Evolutionary conservation across 2,329 filamentous ascomycete species (phyloP).

Genomic region (Grosmannia clavigera): DNA sequence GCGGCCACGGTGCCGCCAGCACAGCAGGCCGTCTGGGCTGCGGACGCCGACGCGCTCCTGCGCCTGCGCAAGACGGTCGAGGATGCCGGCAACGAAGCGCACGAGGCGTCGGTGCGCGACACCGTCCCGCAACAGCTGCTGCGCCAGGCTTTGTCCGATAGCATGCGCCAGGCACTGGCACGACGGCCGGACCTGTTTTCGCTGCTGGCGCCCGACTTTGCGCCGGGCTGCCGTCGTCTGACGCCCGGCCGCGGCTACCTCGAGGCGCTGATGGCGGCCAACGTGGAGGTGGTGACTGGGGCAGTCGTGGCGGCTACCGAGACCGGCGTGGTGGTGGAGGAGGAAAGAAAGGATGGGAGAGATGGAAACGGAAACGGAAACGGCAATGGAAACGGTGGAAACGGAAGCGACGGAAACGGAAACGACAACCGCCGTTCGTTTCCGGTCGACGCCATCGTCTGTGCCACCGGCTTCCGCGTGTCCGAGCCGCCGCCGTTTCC

Average conservation of each 20-base stretch:
- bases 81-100: slow-evolving; percentile 27
- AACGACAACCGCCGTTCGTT: too few relatives aligned
- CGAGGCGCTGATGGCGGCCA: slow-evolving; percentile 27
- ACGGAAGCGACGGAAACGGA: too few relatives aligned
- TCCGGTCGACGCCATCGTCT: slow-evolving; percentile 21
- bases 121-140: slow-evolving; percentile 21
- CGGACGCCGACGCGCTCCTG: slow-evolving; percentile 24
- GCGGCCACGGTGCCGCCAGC: slow-evolving; percentile 10
- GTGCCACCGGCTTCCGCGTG: slow-evolving; percentile 18
- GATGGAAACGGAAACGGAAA: too few relatives aligned
- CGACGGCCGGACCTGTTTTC: slow-evolving; percentile 30
- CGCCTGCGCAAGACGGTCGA: slow-evolving; percentile 33
- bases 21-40: slow-evolving; percentile 22
- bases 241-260: slow-evolving; percentile 35
- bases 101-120: slow-evolving; percentile 26
- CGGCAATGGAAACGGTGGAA: too few relatives aligned
- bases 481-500: slow-evolving; percentile 12
- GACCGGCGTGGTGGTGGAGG: slow-evolving; percentile 21
- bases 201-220: slow-evolving; percentile 29
- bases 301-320: slow-evolving; percentile 21
- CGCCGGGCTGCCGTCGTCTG: slow-evolving; percentile 30
- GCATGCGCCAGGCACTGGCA: slow-evolving; percentile 28
- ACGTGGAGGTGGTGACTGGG: slow-evolving; percentile 25
- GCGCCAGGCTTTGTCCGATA: slow-evolving; percentile 19
- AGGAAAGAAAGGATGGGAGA: slow-evolving; percentile 5